Evolutionary conservation across 1,284 basidiomycete species (phyloP).

Genomic region (Vanrija sp.): DNA sequence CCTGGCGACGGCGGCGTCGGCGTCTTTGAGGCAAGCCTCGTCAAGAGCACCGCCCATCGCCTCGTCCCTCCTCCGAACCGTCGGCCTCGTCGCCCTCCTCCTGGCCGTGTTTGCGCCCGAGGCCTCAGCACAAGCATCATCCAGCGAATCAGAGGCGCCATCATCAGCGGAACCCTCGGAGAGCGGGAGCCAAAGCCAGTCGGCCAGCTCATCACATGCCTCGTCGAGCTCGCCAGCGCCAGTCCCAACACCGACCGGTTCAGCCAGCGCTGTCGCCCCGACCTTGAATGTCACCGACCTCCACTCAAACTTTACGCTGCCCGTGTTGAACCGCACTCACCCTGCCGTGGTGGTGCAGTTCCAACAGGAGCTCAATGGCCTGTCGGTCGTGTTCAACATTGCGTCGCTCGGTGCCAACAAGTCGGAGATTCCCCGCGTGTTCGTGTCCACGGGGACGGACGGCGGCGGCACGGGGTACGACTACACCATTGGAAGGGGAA

Average conservation of each 20-base stretch:
- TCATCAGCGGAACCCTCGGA: too few species aligned
- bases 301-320: background rate
- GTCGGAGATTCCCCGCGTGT: slow-evolving; percentile 23
- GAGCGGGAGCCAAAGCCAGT: too few species aligned
- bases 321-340: background rate
- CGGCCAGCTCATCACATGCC: too few species aligned
- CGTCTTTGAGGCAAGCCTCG: too few species aligned
- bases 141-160: too few species aligned
- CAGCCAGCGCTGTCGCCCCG: background rate
- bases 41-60: too few species aligned
- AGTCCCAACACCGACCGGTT: background rate
- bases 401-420: slow-evolving; percentile 23
- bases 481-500: background rate
- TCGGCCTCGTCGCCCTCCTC: too few species aligned
- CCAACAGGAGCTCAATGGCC: background rate
- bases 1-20: too few species aligned
- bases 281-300: background rate
- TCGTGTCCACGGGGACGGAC: slow-evolving; percentile 42
- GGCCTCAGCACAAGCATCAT: too few species aligned
- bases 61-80: too few species aligned
- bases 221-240: too few species aligned
- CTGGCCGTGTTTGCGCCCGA: too few species aligned
- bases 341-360: slow-evolving; percentile 1
- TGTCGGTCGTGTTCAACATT: slow-evolving; percentile 6
- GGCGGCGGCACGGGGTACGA: background rate